Conservation (phyloP, 2,329 filamentous ascomycete genomes). For the Arthroderma sp. region DNA sequence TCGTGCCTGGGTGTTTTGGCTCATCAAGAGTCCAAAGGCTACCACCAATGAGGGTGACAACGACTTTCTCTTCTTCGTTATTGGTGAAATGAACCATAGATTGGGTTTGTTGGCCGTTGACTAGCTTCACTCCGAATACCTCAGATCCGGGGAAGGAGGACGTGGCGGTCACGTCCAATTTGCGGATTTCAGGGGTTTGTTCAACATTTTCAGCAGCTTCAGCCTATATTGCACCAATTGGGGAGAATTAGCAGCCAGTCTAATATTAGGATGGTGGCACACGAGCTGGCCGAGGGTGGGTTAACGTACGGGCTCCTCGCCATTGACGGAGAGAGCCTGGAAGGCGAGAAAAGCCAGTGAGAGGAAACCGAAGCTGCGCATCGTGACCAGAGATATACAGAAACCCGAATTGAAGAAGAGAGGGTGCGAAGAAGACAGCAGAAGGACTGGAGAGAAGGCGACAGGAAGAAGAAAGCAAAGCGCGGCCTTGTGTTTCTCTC, state of each 20-base stretch:
- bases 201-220: slow-evolving; percentile 52
- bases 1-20: slow-evolving; percentile 41
- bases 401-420: not conserved
- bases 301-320: slow-evolving; percentile 46
- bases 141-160: slow-evolving; percentile 54
- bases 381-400: slow-evolving; percentile 29
- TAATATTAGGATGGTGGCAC: not conserved
- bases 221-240: slow-evolving; percentile 17
- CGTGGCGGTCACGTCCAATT: slow-evolving; percentile 41
- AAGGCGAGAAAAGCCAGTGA: slow-evolving; percentile 59
- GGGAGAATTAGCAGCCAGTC: slow-evolving; percentile 1
- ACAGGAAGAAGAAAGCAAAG: slow-evolving; percentile 6
- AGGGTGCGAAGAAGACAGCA: slow-evolving; percentile 6
- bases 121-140: slow-evolving; percentile 86
- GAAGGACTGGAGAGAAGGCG: slow-evolving; percentile 2
- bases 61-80: slow-evolving; percentile 62
- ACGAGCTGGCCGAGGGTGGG: slow-evolving; percentile 6
- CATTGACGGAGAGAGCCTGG: slow-evolving; percentile 51
- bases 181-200: slow-evolving; percentile 50
- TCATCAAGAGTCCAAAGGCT: slow-evolving; percentile 50
- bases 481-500: not conserved
- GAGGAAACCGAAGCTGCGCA: slow-evolving; percentile 63
- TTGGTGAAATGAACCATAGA: slow-evolving; percentile 74
- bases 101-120: slow-evolving; percentile 80
- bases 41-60: slow-evolving; percentile 63